phyloP scores from a whole-genome alignment of 768 basidiomycete genomes.

The Auricularia sp. region DNA sequence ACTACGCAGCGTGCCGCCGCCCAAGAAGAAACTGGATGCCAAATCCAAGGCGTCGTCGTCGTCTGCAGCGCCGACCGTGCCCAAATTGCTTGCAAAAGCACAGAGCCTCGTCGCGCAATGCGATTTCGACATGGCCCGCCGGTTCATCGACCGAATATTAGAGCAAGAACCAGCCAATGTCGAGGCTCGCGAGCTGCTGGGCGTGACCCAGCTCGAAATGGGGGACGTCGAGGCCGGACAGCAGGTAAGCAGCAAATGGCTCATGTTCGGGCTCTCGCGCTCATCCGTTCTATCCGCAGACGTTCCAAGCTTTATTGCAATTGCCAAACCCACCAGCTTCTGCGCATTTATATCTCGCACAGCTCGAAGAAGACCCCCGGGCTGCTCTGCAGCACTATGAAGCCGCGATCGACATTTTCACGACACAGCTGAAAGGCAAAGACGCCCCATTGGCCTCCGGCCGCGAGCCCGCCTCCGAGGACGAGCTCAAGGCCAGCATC shows the following conservation, averaged over 20 bases:
- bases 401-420: constrained; percentile 64
- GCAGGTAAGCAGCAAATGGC: constrained; percentile 33
- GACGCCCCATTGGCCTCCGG: constrained; percentile 28
- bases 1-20: background rate
- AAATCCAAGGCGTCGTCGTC: background rate
- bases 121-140: constrained; percentile 70
- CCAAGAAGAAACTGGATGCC: background rate
- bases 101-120: constrained; percentile 75
- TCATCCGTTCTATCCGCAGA: constrained; percentile 27
- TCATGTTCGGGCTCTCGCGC: background rate
- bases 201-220: constrained; percentile 65
- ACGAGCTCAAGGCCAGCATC: constrained; percentile 54
- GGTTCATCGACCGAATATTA: constrained; percentile 59
- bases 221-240: constrained; percentile 68
- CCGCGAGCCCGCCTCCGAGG: constrained; percentile 33
- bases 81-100: constrained; percentile 61
- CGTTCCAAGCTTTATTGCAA: constrained; percentile 50
- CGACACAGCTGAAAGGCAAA: constrained; percentile 59
- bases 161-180: constrained; percentile 51
- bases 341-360: constrained; percentile 82
- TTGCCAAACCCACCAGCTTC: constrained; percentile 56
- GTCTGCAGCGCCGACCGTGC: constrained; percentile 31
- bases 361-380: constrained; percentile 70
- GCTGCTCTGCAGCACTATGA: constrained; percentile 66
- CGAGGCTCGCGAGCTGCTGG: constrained; percentile 71